These are phyloP conservation scores for Solanum sitiens DNA, from an alignment of 257 asterid species.

Conservation along the genomic window DNA sequence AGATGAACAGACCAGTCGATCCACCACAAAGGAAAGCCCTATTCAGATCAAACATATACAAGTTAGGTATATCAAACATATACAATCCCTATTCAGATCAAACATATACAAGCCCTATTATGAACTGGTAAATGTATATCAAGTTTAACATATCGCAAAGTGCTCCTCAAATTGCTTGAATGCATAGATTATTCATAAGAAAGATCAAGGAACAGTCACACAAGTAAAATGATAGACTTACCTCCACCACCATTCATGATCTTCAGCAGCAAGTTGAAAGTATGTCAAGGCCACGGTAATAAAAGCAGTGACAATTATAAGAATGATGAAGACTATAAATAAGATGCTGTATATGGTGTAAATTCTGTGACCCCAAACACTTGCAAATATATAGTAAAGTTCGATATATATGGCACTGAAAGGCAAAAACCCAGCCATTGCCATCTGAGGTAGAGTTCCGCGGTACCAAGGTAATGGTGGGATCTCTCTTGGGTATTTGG, in stretches of 20 bases:
- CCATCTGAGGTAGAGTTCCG: constrained; percentile 22
- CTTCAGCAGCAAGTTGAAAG: constrained; percentile 25
- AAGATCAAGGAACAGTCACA: neutral
- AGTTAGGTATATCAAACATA: too few relatives aligned
- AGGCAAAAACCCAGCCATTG: constrained; percentile 30
- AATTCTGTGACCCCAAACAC: constrained; percentile 29
- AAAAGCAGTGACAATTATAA: constrained; percentile 19
- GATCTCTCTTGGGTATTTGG: constrained; percentile 29
- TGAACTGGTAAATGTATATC: neutral
- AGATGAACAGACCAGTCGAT: constrained; percentile 20
- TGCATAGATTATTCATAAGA: neutral
- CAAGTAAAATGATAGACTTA: neutral
- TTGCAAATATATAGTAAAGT: constrained; percentile 24
- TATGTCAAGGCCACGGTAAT: constrained; percentile 20
- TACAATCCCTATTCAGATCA: neutral
- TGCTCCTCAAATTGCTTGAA: neutral
- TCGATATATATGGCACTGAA: constrained; percentile 26
- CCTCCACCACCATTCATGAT: constrained; percentile 34
- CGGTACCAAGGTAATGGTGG: constrained; percentile 27
- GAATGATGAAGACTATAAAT: constrained; percentile 16
- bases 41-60: neutral
- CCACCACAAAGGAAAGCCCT: constrained; percentile 26
- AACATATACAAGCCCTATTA: neutral
- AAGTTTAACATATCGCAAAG: neutral
- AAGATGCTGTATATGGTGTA: constrained; percentile 19